Percentiles rank a stretch among this genome's conserved stretches.
phyloP scores from a whole-genome alignment of 257 asterid species.

The Ocimum tenuiflorum region DNA sequence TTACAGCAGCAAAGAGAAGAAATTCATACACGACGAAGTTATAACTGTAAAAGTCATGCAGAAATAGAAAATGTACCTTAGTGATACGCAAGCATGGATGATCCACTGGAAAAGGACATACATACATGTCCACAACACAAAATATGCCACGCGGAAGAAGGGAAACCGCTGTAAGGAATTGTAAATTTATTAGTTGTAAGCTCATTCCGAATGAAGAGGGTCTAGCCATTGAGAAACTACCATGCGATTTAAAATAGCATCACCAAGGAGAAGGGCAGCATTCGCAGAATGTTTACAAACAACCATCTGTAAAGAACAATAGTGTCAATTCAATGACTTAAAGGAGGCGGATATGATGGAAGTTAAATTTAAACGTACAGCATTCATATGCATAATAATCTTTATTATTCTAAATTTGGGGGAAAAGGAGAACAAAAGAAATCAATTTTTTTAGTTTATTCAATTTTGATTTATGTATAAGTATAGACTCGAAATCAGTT shows the following conservation, averaged over 20 bases:
- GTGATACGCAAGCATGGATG: conserved; percentile 53
- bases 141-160: conserved; percentile 76
- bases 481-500: too few species aligned
- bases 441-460: too few species aligned
- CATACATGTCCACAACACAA: conserved; percentile 54
- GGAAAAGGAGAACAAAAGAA: too few species aligned
- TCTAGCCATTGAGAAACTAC: conserved; percentile 25
- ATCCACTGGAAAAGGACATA: conserved; percentile 84
- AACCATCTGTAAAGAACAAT: conserved; percentile 38
- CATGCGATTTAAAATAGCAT: conserved; percentile 50
- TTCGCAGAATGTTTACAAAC: conserved; percentile 67
- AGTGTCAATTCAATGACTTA: background rate
- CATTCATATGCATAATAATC: too few species aligned
- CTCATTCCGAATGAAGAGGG: background rate
- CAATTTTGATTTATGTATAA: too few species aligned
- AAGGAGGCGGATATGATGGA: background rate
- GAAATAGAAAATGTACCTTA: conserved; percentile 33
- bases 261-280: conserved; percentile 62
- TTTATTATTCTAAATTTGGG: too few species aligned
- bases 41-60: background rate
- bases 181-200: conserved; percentile 13
- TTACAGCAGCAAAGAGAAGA: conserved; percentile 6
- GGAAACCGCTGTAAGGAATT: conserved; percentile 65
- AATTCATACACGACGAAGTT: too few species aligned
- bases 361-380: background rate